phyloP scores from a whole-genome alignment of 1,284 basidiomycete genomes.

The Porodaedalea pini region DNA sequence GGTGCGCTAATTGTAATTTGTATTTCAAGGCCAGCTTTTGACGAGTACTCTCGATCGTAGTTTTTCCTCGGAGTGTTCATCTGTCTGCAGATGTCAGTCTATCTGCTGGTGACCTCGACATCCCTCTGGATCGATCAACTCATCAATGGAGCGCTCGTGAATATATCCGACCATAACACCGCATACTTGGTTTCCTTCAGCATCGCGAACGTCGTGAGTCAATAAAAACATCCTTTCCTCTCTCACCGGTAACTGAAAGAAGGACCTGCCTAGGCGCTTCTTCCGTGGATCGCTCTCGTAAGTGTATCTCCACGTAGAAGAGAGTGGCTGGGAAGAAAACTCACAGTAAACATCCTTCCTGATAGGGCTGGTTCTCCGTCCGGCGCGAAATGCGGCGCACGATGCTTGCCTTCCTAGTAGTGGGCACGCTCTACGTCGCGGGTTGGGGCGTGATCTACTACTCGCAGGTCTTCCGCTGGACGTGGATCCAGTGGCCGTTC shows the following conservation, averaged over 20 bases:
- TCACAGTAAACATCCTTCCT: background rate
- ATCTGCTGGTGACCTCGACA: conserved; percentile 47
- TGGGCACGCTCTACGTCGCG: conserved; percentile 3
- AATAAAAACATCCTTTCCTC: background rate
- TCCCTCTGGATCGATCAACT: conserved; percentile 56
- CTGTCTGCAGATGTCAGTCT: conserved; percentile 54
- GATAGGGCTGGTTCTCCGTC: conserved; percentile 19
- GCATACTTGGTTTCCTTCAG: conserved; percentile 46
- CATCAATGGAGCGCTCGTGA: conserved; percentile 40
- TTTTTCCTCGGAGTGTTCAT: conserved; percentile 54
- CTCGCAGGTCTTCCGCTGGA: conserved; percentile 20
- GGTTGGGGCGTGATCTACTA: conserved; percentile 20
- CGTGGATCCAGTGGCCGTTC: conserved; percentile 21
- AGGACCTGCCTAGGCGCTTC: conserved; percentile 25
- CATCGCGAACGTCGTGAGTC: conserved; percentile 38
- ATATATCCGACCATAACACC: conserved; percentile 39
- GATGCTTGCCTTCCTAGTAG: conserved; percentile 14
- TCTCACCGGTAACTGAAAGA: background rate
- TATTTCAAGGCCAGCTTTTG: background rate
- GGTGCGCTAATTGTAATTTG: background rate
- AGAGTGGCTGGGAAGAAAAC: background rate
- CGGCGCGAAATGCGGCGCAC: conserved; percentile 16
- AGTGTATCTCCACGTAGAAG: background rate
- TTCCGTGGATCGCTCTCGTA: conserved; percentile 48
- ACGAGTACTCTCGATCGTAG: conserved; percentile 29